phyloP scores from a whole-genome alignment of 257 asterid species.

The Eustoma russellianum region DNA sequence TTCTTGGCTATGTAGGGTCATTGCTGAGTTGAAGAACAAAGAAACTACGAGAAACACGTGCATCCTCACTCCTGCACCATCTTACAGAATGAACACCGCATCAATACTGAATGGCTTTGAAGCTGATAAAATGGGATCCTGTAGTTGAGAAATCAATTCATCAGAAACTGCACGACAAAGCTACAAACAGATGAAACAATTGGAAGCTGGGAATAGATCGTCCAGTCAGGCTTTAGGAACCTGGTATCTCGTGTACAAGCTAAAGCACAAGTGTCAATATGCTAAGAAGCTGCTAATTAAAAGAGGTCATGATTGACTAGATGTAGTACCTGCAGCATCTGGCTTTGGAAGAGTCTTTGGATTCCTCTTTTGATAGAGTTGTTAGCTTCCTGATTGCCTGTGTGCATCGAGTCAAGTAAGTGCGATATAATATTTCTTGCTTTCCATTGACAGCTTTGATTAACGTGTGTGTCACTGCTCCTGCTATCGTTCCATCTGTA shows the following conservation, averaged over 20 bases:
- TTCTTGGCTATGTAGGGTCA: too few species aligned
- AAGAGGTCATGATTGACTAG: neutral
- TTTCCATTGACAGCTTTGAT: slow-evolving; percentile 36
- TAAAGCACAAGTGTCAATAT: too few species aligned
- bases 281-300: neutral
- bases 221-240: too few species aligned
- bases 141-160: slow-evolving; percentile 5
- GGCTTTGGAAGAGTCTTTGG: slow-evolving; percentile 35
- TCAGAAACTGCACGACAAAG: neutral
- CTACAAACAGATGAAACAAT: neutral
- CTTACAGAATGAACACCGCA: slow-evolving; percentile 35
- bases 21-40: too few species aligned
- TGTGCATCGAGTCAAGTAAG: slow-evolving; percentile 33
- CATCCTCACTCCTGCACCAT: too few species aligned
- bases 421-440: slow-evolving; percentile 27
- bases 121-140: slow-evolving; percentile 58
- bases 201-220: too few species aligned
- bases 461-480: slow-evolving; percentile 63
- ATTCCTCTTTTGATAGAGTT: slow-evolving; percentile 16
- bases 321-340: slow-evolving; percentile 47
- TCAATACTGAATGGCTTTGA: slow-evolving; percentile 27
- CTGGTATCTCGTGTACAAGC: too few species aligned
- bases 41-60: too few species aligned
- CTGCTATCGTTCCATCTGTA: slow-evolving; percentile 26
- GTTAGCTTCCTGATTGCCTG: slow-evolving; percentile 29